phyloP scores from a whole-genome alignment of 2,329 filamentous ascomycete species.

The Xylaria sp. region DNA sequence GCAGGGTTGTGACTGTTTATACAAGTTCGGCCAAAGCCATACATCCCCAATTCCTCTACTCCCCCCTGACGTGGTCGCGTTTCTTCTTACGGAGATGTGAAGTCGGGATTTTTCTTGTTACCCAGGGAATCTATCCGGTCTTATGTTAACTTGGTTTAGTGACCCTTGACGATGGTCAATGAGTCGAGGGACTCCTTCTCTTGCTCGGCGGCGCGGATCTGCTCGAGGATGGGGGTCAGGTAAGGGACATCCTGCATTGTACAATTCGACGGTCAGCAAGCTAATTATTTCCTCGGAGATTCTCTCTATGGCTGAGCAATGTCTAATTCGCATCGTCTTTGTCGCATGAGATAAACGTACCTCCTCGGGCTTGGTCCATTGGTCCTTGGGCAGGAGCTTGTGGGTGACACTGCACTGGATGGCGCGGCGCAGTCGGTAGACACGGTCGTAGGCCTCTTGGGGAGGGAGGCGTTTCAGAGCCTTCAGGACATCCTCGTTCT shows the following conservation, averaged over 20 bases:
- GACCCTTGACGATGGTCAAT: slow-evolving; percentile 46
- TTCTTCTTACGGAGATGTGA: slow-evolving; percentile 20
- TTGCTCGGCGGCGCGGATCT: slow-evolving; percentile 58
- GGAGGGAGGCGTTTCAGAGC: slow-evolving; percentile 90
- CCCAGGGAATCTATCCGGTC: slow-evolving; percentile 4
- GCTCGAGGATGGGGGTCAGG: slow-evolving; percentile 62
- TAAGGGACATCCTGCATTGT: slow-evolving; percentile 61
- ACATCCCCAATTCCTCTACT: slow-evolving; percentile 12
- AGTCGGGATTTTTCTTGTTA: slow-evolving; percentile 7
- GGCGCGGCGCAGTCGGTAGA: slow-evolving; percentile 96
- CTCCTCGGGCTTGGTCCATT: slow-evolving; percentile 69
- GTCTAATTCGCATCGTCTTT: not conserved
- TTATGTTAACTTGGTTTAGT: slow-evolving; percentile 39
- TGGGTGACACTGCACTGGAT: slow-evolving; percentile 78
- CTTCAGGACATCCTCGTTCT: slow-evolving; percentile 84
- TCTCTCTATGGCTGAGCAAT: not conserved
- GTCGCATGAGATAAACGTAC: slow-evolving; percentile 48
- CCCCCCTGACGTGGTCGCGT: slow-evolving; percentile 11
- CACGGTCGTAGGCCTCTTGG: slow-evolving; percentile 94
- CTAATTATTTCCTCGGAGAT: not conserved
- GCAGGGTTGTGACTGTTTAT: slow-evolving; percentile 39
- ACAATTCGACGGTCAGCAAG: slow-evolving; percentile 21
- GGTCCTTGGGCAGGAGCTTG: slow-evolving; percentile 70
- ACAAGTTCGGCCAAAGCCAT: slow-evolving; percentile 36
- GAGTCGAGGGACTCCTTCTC: slow-evolving; percentile 62